Evolutionary conservation across 495 filamentous ascomycete species (phyloP).

Genomic region (Neurospora tetrasperma): DNA sequence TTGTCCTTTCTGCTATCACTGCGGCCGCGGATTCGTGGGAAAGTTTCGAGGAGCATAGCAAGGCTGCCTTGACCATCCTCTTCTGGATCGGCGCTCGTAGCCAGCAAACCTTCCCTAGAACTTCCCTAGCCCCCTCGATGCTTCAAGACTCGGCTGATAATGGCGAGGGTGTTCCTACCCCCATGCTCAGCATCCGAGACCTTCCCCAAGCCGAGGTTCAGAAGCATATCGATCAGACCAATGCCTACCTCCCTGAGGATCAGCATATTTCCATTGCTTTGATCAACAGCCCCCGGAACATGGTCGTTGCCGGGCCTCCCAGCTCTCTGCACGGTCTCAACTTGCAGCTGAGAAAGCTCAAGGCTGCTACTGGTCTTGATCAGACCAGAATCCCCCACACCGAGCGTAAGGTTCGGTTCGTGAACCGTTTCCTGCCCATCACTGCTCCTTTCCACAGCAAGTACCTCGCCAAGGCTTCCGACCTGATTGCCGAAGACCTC

Average conservation of each 20-base stretch:
- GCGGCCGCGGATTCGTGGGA: slow-evolving; percentile 84
- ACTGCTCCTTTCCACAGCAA: slow-evolving; percentile 97
- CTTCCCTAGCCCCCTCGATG: slow-evolving; percentile 80
- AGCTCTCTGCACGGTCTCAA: slow-evolving; percentile 95
- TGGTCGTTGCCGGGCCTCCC: slow-evolving; percentile 93
- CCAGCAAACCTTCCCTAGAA: slow-evolving; percentile 92
- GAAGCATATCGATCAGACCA: slow-evolving; percentile 90
- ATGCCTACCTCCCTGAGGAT: slow-evolving; percentile 85
- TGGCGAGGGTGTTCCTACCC: slow-evolving; percentile 87
- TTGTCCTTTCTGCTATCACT: slow-evolving; percentile 88
- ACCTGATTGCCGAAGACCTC: slow-evolving; percentile 74
- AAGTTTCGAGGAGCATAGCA: slow-evolving; percentile 67
- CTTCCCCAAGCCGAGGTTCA: slow-evolving; percentile 76
- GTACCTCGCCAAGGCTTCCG: slow-evolving; percentile 70
- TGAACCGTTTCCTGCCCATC: slow-evolving; percentile 94
- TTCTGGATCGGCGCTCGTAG: slow-evolving; percentile 99
- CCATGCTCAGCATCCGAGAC: slow-evolving; percentile 96
- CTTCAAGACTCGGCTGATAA: slow-evolving; percentile 92
- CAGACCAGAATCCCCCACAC: slow-evolving; percentile 93
- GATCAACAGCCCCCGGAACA: slow-evolving; percentile 90
- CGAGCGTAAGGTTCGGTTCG: slow-evolving; percentile 89
- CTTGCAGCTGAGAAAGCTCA: slow-evolving; percentile 85
- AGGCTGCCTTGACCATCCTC: slow-evolving; percentile 76
- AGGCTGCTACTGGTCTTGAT: slow-evolving; percentile 90
- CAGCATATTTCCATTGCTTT: slow-evolving; percentile 92